A percentile compares a stretch with the other conserved stretches of the same genome.
phyloP scores from a whole-genome alignment of 352 stramenopile genomes.

The Phytophthora niederhauseri region DNA sequence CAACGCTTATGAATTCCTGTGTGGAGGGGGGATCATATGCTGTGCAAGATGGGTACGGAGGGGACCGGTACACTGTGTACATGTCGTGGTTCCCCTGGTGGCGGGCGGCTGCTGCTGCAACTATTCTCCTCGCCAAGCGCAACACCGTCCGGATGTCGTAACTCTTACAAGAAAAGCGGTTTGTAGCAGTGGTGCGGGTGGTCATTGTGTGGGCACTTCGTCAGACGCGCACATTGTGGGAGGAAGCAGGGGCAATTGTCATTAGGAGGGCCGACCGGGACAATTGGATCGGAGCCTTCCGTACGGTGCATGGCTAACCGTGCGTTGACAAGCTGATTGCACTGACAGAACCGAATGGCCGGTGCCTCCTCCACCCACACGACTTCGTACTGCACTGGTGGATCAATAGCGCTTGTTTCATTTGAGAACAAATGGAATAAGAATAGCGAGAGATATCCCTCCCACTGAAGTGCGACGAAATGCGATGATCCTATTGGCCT shows the following conservation, averaged over 20 bases:
- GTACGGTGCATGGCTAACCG: not conserved
- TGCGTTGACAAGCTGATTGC: conserved; percentile 11
- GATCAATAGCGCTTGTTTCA: not conserved
- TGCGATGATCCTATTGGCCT: too few relatives aligned
- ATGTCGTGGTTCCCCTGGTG: not conserved
- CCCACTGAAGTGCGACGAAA: too few relatives aligned
- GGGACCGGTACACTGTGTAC: not conserved
- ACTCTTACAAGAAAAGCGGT: conserved; percentile 1
- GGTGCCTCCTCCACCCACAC: not conserved
- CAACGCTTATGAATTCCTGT: not conserved
- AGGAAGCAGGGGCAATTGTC: not conserved
- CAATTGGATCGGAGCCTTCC: conserved; percentile 3
- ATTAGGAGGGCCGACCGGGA: not conserved
- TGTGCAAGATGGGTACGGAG: not conserved
- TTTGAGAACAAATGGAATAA: too few relatives aligned
- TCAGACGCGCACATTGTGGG: not conserved
- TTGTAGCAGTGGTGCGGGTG: conserved; percentile 1
- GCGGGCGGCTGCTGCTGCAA: not conserved
- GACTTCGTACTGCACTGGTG: conserved; percentile 6
- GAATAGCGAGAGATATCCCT: too few relatives aligned
- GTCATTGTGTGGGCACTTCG: conserved; percentile 2
- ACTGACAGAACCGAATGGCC: conserved; percentile 6
- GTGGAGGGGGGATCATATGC: conserved; percentile 7
- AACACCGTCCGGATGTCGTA: not conserved
- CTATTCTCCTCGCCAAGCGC: not conserved